Evolutionary conservation across 2,329 filamentous ascomycete genomes (phyloP).

Genomic region (Nothophaeocryptopus gaeumannii): DNA sequence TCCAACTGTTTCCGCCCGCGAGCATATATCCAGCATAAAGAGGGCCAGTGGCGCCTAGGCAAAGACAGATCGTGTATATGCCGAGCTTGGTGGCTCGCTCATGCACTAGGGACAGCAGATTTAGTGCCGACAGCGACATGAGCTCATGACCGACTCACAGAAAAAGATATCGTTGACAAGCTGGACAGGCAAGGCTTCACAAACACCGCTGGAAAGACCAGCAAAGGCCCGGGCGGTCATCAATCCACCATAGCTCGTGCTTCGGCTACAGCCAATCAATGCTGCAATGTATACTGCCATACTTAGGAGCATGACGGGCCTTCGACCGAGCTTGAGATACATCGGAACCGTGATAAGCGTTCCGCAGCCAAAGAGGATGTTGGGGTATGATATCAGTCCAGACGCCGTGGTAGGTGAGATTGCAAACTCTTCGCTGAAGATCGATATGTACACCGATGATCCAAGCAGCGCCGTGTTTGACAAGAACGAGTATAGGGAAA

Average conservation of each 20-base stretch:
- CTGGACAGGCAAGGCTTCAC: slow-evolving; percentile 48
- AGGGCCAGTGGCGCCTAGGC: slow-evolving; percentile 55
- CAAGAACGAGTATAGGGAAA: slow-evolving; percentile 57
- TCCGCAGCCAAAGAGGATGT: slow-evolving; percentile 59
- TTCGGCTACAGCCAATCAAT: slow-evolving; percentile 43
- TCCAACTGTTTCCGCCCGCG: slow-evolving; percentile 54
- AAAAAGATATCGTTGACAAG: slow-evolving; percentile 51
- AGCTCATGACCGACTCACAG: slow-evolving; percentile 12
- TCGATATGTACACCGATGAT: slow-evolving; percentile 56
- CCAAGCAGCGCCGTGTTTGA: slow-evolving; percentile 57
- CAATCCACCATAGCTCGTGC: slow-evolving; percentile 40
- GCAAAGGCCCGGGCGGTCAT: slow-evolving; percentile 46
- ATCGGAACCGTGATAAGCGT: slow-evolving; percentile 55
- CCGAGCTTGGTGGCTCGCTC: slow-evolving; percentile 53
- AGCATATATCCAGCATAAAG: slow-evolving; percentile 63
- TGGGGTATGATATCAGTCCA: slow-evolving; percentile 58
- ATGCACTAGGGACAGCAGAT: slow-evolving; percentile 32
- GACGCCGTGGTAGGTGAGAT: slow-evolving; percentile 54
- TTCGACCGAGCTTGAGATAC: slow-evolving; percentile 52
- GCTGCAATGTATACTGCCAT: slow-evolving; percentile 43
- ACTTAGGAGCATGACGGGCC: slow-evolving; percentile 44
- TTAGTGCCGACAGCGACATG: neutral
- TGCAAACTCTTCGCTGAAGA: slow-evolving; percentile 53
- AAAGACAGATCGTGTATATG: slow-evolving; percentile 60
- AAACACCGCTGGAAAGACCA: slow-evolving; percentile 45